These are phyloP conservation scores for Hibiscus mutabilis DNA, from an alignment of 345 rosid species.

Conservation along the genomic window DNA sequence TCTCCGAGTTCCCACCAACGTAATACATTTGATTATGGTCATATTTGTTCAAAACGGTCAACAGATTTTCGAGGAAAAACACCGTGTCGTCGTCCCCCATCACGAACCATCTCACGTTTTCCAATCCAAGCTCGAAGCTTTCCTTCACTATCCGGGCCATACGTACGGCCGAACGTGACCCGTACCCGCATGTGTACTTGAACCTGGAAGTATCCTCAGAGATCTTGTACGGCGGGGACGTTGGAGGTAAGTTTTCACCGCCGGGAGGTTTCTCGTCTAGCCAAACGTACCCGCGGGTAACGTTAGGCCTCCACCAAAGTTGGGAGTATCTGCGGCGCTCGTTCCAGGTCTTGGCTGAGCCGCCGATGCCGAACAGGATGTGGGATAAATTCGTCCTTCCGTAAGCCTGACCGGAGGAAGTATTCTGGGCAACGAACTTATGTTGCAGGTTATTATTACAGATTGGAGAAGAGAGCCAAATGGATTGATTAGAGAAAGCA, in stretches of 20 bases:
- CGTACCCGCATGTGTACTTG: slow-evolving; percentile 58
- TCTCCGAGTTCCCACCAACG: slow-evolving; percentile 75
- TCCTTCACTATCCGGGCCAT: slow-evolving; percentile 79
- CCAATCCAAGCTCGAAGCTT: slow-evolving; percentile 61
- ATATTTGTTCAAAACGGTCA: slow-evolving; percentile 54
- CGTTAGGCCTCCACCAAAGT: slow-evolving; percentile 75
- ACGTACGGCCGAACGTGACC: slow-evolving; percentile 65
- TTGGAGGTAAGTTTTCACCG: slow-evolving; percentile 33
- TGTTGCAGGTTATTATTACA: slow-evolving; percentile 17
- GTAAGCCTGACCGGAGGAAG: background rate
- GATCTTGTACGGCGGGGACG: slow-evolving; percentile 54
- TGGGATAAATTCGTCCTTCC: slow-evolving; percentile 53
- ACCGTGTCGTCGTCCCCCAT: slow-evolving; percentile 95
- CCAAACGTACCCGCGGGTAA: slow-evolving; percentile 77
- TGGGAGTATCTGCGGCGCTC: slow-evolving; percentile 52
- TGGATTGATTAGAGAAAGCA: background rate
- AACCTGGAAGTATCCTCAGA: slow-evolving; percentile 64
- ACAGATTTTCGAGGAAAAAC: slow-evolving; percentile 68
- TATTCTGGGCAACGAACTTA: background rate
- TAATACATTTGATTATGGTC: slow-evolving; percentile 91
- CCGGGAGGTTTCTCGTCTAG: slow-evolving; percentile 52
- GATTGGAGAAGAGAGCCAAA: slow-evolving; percentile 15
- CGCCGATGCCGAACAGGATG: slow-evolving; percentile 68
- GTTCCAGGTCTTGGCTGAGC: slow-evolving; percentile 73
- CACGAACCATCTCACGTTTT: slow-evolving; percentile 82